phyloP scores from a whole-genome alignment of 352 stramenopile genomes.

The Globisporangium cystogenes region DNA sequence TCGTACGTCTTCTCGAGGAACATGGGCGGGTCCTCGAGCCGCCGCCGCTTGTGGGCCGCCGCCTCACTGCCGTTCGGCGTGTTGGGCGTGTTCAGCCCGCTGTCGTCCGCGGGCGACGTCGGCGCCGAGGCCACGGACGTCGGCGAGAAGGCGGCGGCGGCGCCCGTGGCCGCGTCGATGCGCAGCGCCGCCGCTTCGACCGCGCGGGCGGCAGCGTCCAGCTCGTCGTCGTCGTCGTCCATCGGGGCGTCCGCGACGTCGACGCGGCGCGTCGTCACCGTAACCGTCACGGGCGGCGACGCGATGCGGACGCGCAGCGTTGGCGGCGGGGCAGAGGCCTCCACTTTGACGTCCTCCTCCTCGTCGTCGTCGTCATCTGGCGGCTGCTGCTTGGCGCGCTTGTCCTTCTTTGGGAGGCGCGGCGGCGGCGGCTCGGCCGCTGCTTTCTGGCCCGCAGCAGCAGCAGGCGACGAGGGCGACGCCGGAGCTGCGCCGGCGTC shows the following conservation, averaged over 20 bases:
- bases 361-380: neutral
- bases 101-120: slow-evolving; percentile 27
- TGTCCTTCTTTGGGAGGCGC: neutral
- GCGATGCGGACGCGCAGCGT: slow-evolving; percentile 6
- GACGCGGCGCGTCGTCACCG: neutral
- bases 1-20: slow-evolving; percentile 91
- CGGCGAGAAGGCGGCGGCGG: slow-evolving; percentile 14
- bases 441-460: neutral
- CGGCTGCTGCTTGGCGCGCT: neutral
- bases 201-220: neutral
- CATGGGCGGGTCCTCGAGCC: slow-evolving; percentile 44
- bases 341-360: neutral
- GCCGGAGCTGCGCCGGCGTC: neutral
- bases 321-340: no score
- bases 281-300: neutral
- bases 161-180: slow-evolving; percentile 23
- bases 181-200: slow-evolving; percentile 17
- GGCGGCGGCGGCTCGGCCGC: neutral
- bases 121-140: slow-evolving; percentile 26
- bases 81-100: slow-evolving; percentile 24
- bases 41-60: slow-evolving; percentile 23
- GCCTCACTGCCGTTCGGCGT: slow-evolving; percentile 19
- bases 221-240: neutral
- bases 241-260: no score
- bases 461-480: no score